These are phyloP conservation scores for Nicotiana knightiana DNA, from an alignment of 257 asterid genomes.

Conservation along the genomic window DNA sequence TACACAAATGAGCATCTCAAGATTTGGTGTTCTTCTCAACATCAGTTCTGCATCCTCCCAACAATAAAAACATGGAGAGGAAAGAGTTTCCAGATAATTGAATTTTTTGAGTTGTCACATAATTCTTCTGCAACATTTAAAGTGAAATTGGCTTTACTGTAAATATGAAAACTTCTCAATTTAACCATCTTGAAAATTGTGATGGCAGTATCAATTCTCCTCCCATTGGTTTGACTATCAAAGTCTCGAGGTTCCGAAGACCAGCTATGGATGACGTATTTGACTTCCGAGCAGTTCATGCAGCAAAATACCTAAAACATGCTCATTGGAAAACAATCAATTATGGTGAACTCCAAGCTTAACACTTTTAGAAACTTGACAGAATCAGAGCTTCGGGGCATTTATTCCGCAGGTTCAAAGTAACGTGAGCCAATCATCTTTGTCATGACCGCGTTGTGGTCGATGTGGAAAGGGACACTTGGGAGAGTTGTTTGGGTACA, in stretches of 20 bases:
- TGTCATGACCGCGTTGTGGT: too few relatives aligned
- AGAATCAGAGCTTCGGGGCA: too few relatives aligned
- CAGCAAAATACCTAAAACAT: conserved; percentile 5
- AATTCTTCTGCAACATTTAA: background rate
- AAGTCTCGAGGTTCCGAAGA: conserved; percentile 6
- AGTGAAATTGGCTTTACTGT: background rate
- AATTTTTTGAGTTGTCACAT: background rate
- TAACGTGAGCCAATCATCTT: too few relatives aligned
- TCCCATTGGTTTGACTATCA: background rate
- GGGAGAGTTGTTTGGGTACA: too few relatives aligned
- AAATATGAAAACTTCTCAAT: background rate
- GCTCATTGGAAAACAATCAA: conserved; percentile 5
- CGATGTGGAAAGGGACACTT: too few relatives aligned
- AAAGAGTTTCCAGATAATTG: background rate
- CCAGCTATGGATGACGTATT: background rate
- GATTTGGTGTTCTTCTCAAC: background rate
- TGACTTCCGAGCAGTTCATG: background rate
- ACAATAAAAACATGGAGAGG: background rate
- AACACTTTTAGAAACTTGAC: too few relatives aligned
- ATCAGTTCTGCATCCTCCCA: background rate
- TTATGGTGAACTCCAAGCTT: too few relatives aligned
- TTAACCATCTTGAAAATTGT: conserved; percentile 3
- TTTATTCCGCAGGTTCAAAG: too few relatives aligned
- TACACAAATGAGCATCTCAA: conserved; percentile 2
- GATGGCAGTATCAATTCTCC: background rate